Evolutionary conservation across 2,329 filamentous ascomycete genomes (phyloP), one percentile per base, ranked within the genome.

Genomic region (Zasmidium cellare): DNA sequence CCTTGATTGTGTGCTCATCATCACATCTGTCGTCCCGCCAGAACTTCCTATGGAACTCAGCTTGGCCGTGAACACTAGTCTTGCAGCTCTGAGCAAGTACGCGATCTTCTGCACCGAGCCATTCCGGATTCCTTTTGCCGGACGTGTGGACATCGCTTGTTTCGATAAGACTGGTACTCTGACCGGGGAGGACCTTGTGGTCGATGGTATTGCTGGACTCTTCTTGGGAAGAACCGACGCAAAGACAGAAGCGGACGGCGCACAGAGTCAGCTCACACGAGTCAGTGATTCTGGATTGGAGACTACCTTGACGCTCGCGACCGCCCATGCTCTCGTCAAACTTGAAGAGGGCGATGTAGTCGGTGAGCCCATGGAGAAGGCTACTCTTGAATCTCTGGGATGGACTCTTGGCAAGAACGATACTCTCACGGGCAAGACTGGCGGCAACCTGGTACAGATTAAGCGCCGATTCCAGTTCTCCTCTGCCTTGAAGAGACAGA

Each of bases 91-190:
- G 38, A 96, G 92, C 77, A 96, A 93, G 75, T 93, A 88, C 67
- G 94, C 96, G 60, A 99, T 99, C 69, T 99, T 96, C 81, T 99
- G 94, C 74, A 99, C 94, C 1, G 96, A 99, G 75, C 94, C 94
- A 24, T 99, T 99, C 86, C 88, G 94, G 56, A 99, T 99, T 69
- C 96, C 96, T 0, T 97, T 90, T 68, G 96, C 92, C 65, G 94
- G 94, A 28, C 90, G 94, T 63, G 90, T 99, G 59, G 96, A 99
- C 74, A 84, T 99, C 54, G 92, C 94, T 62, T 99, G 94, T 79
- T 99, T 99, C 66, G 94, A 99, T 77, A 99, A 99, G 82, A 99
- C 94, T 12, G 94, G 94, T 65, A 99, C 94, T 1, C 78, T 99
- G 58, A 99, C 94, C 38, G 94, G 94, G 51, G 94, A 99, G 73